Conservation (phyloP, 2,329 filamentous ascomycete species). For the Pochonia chlamydosporia region DNA sequence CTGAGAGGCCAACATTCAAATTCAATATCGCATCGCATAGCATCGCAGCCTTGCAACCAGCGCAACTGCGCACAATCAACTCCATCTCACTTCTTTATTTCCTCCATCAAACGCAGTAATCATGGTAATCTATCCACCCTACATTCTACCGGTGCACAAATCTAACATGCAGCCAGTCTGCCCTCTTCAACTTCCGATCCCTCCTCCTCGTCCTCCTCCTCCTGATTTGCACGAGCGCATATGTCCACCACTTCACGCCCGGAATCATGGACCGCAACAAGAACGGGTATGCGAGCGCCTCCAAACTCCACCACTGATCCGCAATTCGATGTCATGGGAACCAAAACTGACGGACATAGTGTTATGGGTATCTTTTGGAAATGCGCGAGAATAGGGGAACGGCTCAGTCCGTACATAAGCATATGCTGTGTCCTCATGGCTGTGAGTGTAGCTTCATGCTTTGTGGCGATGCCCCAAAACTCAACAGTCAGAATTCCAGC, state of each 20-base stretch:
- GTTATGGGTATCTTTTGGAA: conserved; percentile 93
- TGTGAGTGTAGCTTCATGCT: conserved; percentile 43
- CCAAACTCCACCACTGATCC: background rate
- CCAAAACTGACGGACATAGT: conserved; percentile 31
- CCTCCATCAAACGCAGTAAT: conserved; percentile 6
- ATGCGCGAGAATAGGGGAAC: conserved; percentile 83
- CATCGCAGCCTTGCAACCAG: background rate
- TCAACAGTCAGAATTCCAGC: background rate
- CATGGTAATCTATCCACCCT: conserved; percentile 19
- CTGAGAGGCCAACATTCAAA: conserved; percentile 9
- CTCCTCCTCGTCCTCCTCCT: conserved; percentile 91
- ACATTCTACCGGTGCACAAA: background rate
- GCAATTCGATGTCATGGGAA: background rate
- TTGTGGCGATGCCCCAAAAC: background rate
- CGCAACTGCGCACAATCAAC: background rate
- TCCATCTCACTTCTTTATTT: background rate
- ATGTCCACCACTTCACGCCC: conserved; percentile 85
- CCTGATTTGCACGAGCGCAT: conserved; percentile 91
- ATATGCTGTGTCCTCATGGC: conserved; percentile 93
- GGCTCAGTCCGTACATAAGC: conserved; percentile 91
- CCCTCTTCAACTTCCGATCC: conserved; percentile 98
- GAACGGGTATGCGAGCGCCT: conserved; percentile 57
- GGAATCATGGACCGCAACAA: conserved; percentile 89
- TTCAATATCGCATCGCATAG: conserved; percentile 1
- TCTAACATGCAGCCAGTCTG: conserved; percentile 54